Evolutionary conservation across 805 yeast species (phyloP).

Genomic region (Priceomyces carsonii): DNA sequence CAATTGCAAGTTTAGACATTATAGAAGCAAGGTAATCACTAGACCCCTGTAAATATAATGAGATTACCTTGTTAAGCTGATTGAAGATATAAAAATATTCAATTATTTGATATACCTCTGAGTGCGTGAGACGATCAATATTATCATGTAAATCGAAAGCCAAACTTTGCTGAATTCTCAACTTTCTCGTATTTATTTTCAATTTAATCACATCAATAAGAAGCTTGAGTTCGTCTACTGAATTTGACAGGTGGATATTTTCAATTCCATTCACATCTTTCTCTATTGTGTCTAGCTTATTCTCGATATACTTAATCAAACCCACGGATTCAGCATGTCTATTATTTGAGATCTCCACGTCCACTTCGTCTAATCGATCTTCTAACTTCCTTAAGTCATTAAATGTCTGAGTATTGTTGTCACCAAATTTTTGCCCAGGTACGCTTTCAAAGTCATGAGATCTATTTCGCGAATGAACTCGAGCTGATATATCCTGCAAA

Average conservation of each 20-base stretch:
- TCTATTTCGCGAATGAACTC: conserved; percentile 61
- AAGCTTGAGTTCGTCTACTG: conserved; percentile 23
- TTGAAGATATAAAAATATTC: conserved; percentile 36
- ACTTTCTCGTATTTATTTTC: conserved; percentile 39
- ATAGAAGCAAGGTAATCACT: conserved; percentile 30
- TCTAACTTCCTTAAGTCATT: conserved; percentile 55
- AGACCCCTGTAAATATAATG: conserved; percentile 34
- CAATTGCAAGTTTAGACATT: conserved; percentile 34
- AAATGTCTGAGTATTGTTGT: conserved; percentile 31
- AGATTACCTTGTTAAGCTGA: conserved; percentile 36
- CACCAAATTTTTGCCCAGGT: conserved; percentile 6
- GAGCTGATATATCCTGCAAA: conserved; percentile 58
- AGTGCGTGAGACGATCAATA: conserved; percentile 28
- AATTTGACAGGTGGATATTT: conserved; percentile 4
- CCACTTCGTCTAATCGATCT: conserved; percentile 67
- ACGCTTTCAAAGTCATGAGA: conserved; percentile 44
- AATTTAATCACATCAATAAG: conserved; percentile 43
- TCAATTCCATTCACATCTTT: conserved; percentile 15
- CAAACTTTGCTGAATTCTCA: conserved; percentile 35
- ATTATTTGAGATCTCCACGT: conserved; percentile 63
- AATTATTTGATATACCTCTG: conserved; percentile 34
- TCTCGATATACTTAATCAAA: conserved; percentile 37
- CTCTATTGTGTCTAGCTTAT: conserved; percentile 30
- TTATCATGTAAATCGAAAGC: conserved; percentile 39
- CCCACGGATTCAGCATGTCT: conserved; percentile 50